Conservation (phyloP, 2,329 filamentous ascomycete genomes). For the Dissoconium aciculare region DNA sequence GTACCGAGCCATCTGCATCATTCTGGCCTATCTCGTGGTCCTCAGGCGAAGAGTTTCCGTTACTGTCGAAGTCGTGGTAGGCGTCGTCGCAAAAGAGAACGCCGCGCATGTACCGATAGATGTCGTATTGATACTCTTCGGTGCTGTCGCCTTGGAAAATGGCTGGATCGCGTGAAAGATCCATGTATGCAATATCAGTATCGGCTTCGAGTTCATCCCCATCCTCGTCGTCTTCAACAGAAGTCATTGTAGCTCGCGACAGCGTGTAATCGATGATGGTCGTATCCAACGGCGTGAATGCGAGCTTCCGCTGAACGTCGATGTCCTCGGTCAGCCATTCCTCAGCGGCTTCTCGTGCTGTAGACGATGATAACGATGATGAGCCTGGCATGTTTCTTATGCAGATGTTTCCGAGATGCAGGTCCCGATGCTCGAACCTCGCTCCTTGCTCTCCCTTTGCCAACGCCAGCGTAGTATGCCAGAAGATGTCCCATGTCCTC, state of each 20-base stretch:
- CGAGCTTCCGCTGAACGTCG: conserved; percentile 28
- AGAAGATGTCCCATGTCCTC: conserved; percentile 49
- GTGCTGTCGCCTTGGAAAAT: conserved; percentile 34
- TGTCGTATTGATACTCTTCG: conserved; percentile 41
- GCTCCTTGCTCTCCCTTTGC: conserved; percentile 46
- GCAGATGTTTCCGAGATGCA: conserved; percentile 54
- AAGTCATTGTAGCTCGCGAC: conserved; percentile 40
- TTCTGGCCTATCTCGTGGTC: no score
- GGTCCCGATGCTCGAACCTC: conserved; percentile 50
- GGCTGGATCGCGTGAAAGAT: conserved; percentile 30
- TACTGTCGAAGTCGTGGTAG: conserved; percentile 22
- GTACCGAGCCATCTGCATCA: conserved; percentile 3
- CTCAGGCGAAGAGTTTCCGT: conserved; percentile 8
- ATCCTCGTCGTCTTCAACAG: conserved; percentile 2
- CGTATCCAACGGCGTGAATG: conserved; percentile 42
- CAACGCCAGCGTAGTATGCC: conserved; percentile 47
- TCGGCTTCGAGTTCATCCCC: conserved; percentile 2
- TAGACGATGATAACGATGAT: background rate
- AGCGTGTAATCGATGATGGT: conserved; percentile 56
- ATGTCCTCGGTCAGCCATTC: conserved; percentile 3
- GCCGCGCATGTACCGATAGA: conserved; percentile 40
- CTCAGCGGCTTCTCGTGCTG: background rate
- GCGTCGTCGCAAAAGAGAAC: conserved; percentile 28
- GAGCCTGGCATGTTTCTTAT: conserved; percentile 22
- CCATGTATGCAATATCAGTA: conserved; percentile 16